Base-by-base conservation (phyloP, 2,329 filamentous ascomycete species). In the Fulvia fulva region DNA sequence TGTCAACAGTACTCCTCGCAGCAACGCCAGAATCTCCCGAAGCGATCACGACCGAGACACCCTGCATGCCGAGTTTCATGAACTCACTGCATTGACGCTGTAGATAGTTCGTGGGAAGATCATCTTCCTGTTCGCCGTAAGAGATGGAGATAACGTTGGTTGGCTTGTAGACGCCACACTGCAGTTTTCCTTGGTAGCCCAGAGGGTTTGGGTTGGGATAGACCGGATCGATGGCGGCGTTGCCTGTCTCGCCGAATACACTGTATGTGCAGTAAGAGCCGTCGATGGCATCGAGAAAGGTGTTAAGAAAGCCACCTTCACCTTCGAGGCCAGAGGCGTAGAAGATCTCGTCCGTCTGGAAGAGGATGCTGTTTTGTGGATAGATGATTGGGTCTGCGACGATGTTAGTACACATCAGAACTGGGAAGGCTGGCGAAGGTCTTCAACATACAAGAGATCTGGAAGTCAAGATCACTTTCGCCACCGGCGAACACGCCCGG, bases 61-160 rank as follows among this genome's bases (percentile, higher is more conserved):
- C 57, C 76, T 76, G 63, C 75, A 80, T 21, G 19, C 78, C 81
- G 1, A 84, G 76, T 72, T 84, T 84, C 77, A 83, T 77, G 68
- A 81, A 83, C 72, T 83, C 81, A 56, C 75, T 71, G 66, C 81
- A 84, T 69, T 84, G 81, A 2, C 82, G 74, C 51, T 74, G 63
- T 60, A 80, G 76, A 65, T 84, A 84, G 57, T 70, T 72, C 5
- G 74, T 71, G 1, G 79, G 76, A 7, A 80, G 70, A 52, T 79
- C 62, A 34, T 57, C 47, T 32, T 64, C 62, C 25, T 64, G 58
- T 77, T 79, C 79, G 12, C 74, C 77, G 67, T 85, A 85, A 11
- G 78, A 82, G 26, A 80, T 80, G 22, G 76, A 80, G 58, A 84
- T 80, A 56, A 83, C 81, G 57, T 83, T 82, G 3, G 82, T 78